Evolutionary conservation across 805 yeast species (phyloP).

Genomic region (Metschnikowia proteae): DNA sequence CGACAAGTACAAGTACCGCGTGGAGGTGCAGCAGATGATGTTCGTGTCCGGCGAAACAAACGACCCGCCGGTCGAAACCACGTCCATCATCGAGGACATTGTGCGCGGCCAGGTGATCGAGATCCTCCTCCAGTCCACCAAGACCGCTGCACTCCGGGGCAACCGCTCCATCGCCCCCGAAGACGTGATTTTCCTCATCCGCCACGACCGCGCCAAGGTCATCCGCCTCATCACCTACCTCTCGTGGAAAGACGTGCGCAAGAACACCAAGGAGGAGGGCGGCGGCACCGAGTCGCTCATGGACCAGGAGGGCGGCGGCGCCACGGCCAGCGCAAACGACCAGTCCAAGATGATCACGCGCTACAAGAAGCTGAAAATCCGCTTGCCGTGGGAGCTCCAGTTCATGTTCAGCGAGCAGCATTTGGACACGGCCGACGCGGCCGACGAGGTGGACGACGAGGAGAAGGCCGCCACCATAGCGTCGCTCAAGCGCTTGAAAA

Average conservation of each 20-base stretch:
- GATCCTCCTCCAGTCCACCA: slow-evolving; percentile 69
- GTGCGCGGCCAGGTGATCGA: slow-evolving; percentile 94
- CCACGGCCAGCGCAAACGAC: slow-evolving; percentile 31
- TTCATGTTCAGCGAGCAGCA: slow-evolving; percentile 93
- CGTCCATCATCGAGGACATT: slow-evolving; percentile 90
- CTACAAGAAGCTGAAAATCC: slow-evolving; percentile 69
- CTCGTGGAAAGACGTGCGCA: slow-evolving; percentile 96
- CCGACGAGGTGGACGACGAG: slow-evolving; percentile 71
- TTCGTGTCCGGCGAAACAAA: slow-evolving; percentile 93
- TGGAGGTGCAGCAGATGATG: slow-evolving; percentile 98
- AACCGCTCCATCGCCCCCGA: slow-evolving; percentile 84
- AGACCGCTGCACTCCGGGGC: slow-evolving; percentile 74
- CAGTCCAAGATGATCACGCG: slow-evolving; percentile 43
- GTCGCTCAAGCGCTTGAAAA: slow-evolving; percentile 81
- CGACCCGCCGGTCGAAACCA: slow-evolving; percentile 90
- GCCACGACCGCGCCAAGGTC: slow-evolving; percentile 93
- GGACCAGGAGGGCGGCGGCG: slow-evolving; percentile 46
- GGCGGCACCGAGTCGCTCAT: slow-evolving; percentile 49
- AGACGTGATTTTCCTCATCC: slow-evolving; percentile 85
- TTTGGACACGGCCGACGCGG: slow-evolving; percentile 60
- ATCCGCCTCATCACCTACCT: slow-evolving; percentile 84
- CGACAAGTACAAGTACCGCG: slow-evolving; percentile 67
- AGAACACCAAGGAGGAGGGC: slow-evolving; percentile 59
- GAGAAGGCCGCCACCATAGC: slow-evolving; percentile 87
- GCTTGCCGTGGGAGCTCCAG: slow-evolving; percentile 93